Evolutionary conservation across 495 filamentous ascomycete genomes (phyloP).

Genomic region (Sordaria brevicollis): DNA sequence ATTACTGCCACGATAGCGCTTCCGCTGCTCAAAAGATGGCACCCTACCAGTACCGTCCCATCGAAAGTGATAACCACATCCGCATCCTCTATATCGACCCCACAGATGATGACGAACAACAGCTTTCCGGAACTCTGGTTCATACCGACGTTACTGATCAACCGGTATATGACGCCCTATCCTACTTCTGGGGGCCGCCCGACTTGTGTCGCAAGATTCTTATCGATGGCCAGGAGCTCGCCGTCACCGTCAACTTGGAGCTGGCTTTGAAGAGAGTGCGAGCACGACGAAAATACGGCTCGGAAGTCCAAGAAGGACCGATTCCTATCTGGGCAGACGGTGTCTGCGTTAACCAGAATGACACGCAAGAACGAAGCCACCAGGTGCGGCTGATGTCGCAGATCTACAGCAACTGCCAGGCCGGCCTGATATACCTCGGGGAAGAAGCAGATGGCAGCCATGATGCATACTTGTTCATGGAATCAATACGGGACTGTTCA

Average conservation of each 20-base stretch:
- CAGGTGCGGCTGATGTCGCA: constrained; percentile 27
- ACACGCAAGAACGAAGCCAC: constrained; percentile 17
- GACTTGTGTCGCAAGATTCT: no score
- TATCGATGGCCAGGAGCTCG: no score
- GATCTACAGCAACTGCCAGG: constrained; percentile 24
- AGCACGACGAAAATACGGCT: no score
- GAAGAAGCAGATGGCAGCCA: neutral
- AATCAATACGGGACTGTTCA: neutral
- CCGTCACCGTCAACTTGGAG: no score
- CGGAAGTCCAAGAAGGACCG: no score
- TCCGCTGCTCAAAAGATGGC: neutral
- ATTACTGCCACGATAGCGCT: no score
- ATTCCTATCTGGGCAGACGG: constrained; percentile 25
- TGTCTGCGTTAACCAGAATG: constrained; percentile 31
- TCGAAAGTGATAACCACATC: no score
- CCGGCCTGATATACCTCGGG: constrained; percentile 1
- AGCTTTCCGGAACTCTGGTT: neutral
- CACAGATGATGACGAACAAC: neutral
- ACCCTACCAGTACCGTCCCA: neutral
- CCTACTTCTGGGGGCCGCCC: neutral
- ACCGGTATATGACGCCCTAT: neutral
- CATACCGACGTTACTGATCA: neutral
- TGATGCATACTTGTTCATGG: neutral
- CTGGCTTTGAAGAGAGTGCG: no score
- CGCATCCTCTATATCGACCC: no score